These are phyloP conservation scores for Amanita brunnescens DNA, from an alignment of 768 basidiomycete species.

Conservation along the genomic window DNA sequence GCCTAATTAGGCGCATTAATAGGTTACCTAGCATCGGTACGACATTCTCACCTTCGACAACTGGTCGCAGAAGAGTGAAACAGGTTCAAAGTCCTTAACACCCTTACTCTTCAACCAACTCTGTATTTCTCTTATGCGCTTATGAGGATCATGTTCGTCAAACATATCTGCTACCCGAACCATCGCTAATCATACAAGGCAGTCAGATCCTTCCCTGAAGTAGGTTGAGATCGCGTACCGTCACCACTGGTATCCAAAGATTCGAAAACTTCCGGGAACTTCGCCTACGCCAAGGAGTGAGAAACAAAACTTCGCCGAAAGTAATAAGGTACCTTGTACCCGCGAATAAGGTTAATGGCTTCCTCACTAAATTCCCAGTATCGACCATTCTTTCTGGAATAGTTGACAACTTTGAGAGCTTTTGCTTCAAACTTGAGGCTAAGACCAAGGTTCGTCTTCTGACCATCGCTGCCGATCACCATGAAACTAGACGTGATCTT, in stretches of 20 bases:
- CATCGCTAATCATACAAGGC: slow-evolving; percentile 50
- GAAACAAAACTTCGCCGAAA: not conserved
- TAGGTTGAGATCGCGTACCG: slow-evolving; percentile 34
- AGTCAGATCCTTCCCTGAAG: not conserved
- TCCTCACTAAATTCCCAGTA: slow-evolving; percentile 94
- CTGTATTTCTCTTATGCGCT: slow-evolving; percentile 66
- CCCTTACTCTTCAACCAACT: slow-evolving; percentile 82
- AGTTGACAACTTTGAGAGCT: slow-evolving; percentile 86
- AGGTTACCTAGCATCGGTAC: not conserved
- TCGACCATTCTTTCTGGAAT: slow-evolving; percentile 74
- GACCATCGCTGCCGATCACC: slow-evolving; percentile 66
- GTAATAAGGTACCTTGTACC: slow-evolving; percentile 59
- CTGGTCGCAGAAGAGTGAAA: slow-evolving; percentile 87
- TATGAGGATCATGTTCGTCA: slow-evolving; percentile 51
- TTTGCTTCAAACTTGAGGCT: slow-evolving; percentile 97
- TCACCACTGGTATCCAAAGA: slow-evolving; percentile 65
- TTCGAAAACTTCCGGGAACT: slow-evolving; percentile 79
- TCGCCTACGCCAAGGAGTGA: slow-evolving; percentile 30
- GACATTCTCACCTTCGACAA: slow-evolving; percentile 60
- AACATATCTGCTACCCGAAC: slow-evolving; percentile 55
- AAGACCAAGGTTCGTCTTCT: slow-evolving; percentile 86
- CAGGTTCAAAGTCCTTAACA: slow-evolving; percentile 85
- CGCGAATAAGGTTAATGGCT: slow-evolving; percentile 67
- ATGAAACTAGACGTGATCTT: slow-evolving; percentile 92
- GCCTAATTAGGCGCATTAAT: slow-evolving; percentile 32